Evolutionary conservation across 139 green algal genomes (phyloP).

Genomic region (Spirogloea muscicola): DNA sequence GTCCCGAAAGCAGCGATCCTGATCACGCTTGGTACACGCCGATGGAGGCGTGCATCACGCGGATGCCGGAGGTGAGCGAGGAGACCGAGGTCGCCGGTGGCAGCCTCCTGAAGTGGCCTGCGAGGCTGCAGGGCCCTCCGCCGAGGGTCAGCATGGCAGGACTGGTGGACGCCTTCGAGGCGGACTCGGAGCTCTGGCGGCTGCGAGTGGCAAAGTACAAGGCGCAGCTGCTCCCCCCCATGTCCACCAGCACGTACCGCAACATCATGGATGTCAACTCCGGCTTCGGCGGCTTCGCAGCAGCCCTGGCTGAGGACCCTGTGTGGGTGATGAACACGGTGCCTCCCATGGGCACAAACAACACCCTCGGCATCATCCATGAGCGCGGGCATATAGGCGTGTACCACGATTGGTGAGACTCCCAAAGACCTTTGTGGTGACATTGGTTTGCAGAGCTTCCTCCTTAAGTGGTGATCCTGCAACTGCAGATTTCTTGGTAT

Average conservation of each 20-base stretch:
- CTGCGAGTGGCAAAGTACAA: conserved; percentile 17
- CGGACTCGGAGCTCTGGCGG: conserved; percentile 2
- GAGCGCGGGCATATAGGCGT: conserved; percentile 9
- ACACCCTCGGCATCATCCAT: conserved; percentile 21
- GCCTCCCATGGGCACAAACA: neutral
- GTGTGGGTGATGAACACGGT: conserved; percentile 31
- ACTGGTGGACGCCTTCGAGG: too few species aligned
- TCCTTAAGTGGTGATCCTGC: neutral
- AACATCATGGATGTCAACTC: conserved; percentile 44
- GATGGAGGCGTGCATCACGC: conserved; percentile 6
- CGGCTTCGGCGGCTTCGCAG: conserved; percentile 4
- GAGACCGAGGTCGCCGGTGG: conserved; percentile 1
- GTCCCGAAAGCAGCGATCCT: neutral
- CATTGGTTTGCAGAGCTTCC: too few species aligned
- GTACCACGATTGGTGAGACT: conserved; percentile 17
- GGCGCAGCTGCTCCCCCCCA: neutral
- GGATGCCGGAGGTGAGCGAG: neutral
- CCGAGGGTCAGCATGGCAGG: neutral
- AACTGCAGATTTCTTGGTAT: neutral
- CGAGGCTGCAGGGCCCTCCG: neutral
- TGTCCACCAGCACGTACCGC: conserved; percentile 17
- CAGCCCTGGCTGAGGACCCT: conserved; percentile 9
- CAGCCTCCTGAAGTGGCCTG: conserved; percentile 16
- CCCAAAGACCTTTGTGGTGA: neutral
- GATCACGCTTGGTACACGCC: conserved; percentile 12